Conservation (phyloP, 139 green algal genomes). For the Spirogloea muscicola region DNA sequence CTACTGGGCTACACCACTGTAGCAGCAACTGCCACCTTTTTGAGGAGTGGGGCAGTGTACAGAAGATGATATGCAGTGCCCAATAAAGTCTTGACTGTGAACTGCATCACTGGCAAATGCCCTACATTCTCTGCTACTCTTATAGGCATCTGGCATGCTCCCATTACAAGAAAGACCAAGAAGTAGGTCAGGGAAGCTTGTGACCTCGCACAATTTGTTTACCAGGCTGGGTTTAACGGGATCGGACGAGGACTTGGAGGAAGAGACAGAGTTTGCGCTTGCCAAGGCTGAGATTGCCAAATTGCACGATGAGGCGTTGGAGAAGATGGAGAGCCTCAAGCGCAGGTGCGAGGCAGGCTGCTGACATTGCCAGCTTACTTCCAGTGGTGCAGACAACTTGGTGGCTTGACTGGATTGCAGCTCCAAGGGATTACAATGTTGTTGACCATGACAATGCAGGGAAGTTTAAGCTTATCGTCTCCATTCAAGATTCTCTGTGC, state of each 20-base stretch:
- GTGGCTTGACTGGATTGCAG: too few relatives aligned
- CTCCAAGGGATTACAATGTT: background rate
- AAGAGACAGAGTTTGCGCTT: background rate
- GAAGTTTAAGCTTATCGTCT: background rate
- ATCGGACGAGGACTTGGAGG: slow-evolving; percentile 10
- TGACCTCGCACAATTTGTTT: background rate
- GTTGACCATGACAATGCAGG: background rate
- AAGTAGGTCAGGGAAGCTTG: too few relatives aligned
- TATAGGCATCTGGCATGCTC: background rate
- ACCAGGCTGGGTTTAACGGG: slow-evolving; percentile 6
- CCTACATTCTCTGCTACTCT: background rate
- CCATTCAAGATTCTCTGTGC: background rate
- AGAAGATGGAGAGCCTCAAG: slow-evolving; percentile 18
- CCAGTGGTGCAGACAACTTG: too few relatives aligned
- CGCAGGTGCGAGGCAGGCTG: too few relatives aligned
- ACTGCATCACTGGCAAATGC: background rate
- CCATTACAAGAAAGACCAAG: background rate
- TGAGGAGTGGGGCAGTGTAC: too few relatives aligned
- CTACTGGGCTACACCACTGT: background rate
- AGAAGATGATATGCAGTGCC: too few relatives aligned
- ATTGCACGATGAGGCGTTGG: slow-evolving; percentile 3
- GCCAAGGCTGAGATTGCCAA: background rate
- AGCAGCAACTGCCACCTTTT: background rate
- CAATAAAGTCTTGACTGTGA: too few relatives aligned
- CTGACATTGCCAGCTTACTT: too few relatives aligned